Conservation (phyloP, 257 asterid species). For the Prunella vulgaris region DNA sequence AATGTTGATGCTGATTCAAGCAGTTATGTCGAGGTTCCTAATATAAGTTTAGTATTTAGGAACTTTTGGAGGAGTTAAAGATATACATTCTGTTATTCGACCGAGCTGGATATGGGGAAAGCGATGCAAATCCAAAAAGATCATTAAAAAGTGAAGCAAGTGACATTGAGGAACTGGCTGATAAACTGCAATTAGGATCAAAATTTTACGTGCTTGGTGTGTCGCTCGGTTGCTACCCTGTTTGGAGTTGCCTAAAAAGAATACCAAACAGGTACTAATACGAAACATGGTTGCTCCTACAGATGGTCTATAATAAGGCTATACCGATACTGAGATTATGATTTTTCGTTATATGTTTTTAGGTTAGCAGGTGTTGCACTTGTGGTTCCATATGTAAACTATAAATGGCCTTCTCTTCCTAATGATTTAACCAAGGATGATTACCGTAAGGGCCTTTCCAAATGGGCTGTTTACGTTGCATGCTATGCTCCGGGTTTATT, state of each 20-base stretch:
- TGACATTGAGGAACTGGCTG: constrained; percentile 88
- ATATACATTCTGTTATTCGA: constrained; percentile 61
- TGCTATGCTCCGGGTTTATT: constrained; percentile 55
- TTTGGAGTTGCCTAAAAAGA: constrained; percentile 75
- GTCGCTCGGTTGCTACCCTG: constrained; percentile 75
- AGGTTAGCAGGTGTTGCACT: constrained; percentile 88
- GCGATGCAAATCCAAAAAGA: constrained; percentile 77
- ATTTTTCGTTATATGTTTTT: constrained; percentile 13
- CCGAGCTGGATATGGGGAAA: constrained; percentile 96
- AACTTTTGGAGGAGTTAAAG: constrained; percentile 55
- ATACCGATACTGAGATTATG: background rate
- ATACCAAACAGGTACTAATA: constrained; percentile 68
- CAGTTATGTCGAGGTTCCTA: constrained; percentile 17
- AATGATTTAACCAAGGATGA: constrained; percentile 57
- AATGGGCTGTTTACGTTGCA: constrained; percentile 47
- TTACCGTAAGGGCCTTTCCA: constrained; percentile 60
- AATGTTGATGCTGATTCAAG: background rate
- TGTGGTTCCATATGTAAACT: constrained; percentile 76
- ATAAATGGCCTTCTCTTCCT: constrained; percentile 84
- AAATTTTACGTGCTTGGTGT: constrained; percentile 68
- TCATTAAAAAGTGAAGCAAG: constrained; percentile 74
- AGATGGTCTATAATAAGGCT: background rate
- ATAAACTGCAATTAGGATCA: constrained; percentile 61
- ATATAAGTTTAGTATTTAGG: constrained; percentile 46
- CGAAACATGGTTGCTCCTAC: background rate